A percentile compares a stretch with the other conserved stretches of the same genome.
phyloP scores from a whole-genome alignment of 305 asterid species.

The Galium porrigens region DNA sequence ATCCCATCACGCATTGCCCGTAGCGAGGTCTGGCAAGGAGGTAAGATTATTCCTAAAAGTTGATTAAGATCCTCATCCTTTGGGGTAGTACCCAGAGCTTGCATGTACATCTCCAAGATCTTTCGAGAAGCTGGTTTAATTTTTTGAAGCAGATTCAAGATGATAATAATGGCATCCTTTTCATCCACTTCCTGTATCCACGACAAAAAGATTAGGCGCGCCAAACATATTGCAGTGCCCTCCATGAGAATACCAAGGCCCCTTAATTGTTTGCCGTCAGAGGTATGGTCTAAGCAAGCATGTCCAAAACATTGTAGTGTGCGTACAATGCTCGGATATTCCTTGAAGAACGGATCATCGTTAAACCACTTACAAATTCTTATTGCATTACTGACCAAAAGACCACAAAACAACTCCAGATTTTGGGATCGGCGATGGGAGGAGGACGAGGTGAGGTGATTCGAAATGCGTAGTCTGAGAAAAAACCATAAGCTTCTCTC shows the following conservation, averaged over 20 bases:
- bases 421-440: background rate
- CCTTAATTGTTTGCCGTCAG: background rate
- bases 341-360: background rate
- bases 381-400: background rate
- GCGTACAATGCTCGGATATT: background rate
- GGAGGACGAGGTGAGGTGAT: background rate
- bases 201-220: background rate
- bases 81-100: too few relatives aligned
- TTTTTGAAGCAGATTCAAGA: background rate
- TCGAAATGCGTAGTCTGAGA: background rate
- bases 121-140: background rate
- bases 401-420: background rate
- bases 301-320: background rate
- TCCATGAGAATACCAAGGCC: background rate
- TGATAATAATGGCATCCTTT: background rate
- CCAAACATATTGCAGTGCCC: background rate
- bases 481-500: background rate
- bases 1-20: too few relatives aligned
- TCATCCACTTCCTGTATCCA: background rate
- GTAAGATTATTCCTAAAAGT: background rate
- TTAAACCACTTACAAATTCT: background rate
- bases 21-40: background rate
- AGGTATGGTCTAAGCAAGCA: background rate
- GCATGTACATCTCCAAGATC: background rate
- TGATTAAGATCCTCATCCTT: background rate